phyloP scores from a whole-genome alignment of 139 green algal genomes.

The Pseudopediastrum boryanum region DNA sequence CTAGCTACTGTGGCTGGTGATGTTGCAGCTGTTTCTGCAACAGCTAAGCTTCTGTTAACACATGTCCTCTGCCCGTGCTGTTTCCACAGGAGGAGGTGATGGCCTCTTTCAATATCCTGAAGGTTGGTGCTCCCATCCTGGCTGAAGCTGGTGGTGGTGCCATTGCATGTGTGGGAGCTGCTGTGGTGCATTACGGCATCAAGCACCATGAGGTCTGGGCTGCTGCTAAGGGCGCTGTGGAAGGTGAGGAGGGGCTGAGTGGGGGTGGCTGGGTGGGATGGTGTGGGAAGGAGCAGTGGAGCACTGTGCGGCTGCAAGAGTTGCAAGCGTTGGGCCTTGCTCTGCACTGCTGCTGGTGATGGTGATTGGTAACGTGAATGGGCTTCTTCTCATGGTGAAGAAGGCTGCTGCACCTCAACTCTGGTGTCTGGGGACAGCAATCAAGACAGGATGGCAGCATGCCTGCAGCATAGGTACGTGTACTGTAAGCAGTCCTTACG shows the following conservation, averaged over 20 bases:
- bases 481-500: too few species aligned
- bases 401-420: too few species aligned
- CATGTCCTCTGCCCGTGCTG: not conserved
- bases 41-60: not conserved
- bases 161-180: constrained; percentile 17
- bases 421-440: too few species aligned
- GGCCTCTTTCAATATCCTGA: constrained; percentile 2
- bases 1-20: not conserved
- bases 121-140: not conserved
- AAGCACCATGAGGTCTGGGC: constrained; percentile 32
- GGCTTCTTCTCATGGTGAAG: too few species aligned
- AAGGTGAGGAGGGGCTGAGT: not conserved
- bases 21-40: not conserved
- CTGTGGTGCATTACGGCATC: constrained; percentile 24
- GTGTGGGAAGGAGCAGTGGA: too few species aligned
- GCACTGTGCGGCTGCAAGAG: too few species aligned
- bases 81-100: not conserved
- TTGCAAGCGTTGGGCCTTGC: too few species aligned
- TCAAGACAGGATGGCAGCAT: too few species aligned
- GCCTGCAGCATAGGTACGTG: too few species aligned
- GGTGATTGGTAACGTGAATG: too few species aligned
- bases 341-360: too few species aligned
- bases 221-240: constrained; percentile 20
- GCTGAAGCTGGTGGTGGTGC: constrained; percentile 5
- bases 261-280: too few species aligned